A percentile compares a stretch with the other conserved stretches of the same genome.
Evolutionary conservation across 75 land plant species (phyloP).

Genomic region (Sequoiadendron giganteum): DNA sequence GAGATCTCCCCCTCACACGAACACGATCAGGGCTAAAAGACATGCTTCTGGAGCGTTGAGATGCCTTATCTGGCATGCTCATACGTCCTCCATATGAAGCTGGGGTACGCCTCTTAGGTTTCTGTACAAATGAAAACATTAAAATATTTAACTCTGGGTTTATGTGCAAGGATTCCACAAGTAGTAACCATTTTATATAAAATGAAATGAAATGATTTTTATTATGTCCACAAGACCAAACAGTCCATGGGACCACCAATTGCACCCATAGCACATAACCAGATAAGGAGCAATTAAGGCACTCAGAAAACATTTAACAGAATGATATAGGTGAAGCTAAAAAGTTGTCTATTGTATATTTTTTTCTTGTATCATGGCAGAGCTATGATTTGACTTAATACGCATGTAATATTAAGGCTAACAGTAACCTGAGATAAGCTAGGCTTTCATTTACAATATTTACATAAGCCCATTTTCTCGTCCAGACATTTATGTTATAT

Average conservation of each 20-base stretch:
- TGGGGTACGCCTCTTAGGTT: conserved; percentile 35
- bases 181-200: neutral
- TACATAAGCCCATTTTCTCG: neutral
- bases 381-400: neutral
- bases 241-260: too few species aligned
- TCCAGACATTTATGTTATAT: neutral
- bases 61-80: conserved; percentile 29
- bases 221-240: too few species aligned
- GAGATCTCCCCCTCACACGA: too few species aligned
- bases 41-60: conserved; percentile 21
- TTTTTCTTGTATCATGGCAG: neutral
- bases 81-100: conserved; percentile 24
- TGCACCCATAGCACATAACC: neutral
- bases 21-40: too few species aligned
- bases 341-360: neutral
- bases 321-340: neutral
- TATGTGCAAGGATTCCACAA: neutral
- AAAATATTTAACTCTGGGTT: neutral
- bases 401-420: neutral
- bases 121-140: conserved; percentile 17
- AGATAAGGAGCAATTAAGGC: neutral
- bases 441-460: neutral
- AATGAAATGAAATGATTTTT: too few species aligned
- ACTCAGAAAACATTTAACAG: neutral
- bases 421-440: neutral